Conservation (phyloP, 2,329 filamentous ascomycete species). For the Macroventuria anomochaeta region DNA sequence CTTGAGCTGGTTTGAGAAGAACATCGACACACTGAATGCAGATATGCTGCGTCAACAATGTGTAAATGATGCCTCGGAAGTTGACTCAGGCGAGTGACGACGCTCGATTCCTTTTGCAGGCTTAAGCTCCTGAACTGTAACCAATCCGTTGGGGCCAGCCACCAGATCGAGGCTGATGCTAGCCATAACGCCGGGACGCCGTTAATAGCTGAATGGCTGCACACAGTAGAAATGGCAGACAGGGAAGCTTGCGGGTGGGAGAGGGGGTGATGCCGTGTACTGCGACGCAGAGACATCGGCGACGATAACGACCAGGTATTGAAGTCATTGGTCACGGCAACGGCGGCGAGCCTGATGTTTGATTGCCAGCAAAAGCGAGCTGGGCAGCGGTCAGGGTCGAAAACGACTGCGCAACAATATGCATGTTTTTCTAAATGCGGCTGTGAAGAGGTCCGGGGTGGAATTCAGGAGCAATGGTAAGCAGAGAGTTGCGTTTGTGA, state of each 20-base stretch:
- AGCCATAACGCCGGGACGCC: constrained; percentile 28
- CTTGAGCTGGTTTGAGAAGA: neutral
- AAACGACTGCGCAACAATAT: constrained; percentile 5
- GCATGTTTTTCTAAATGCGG: constrained; percentile 19
- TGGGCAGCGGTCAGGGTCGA: constrained; percentile 24
- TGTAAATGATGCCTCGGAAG: neutral
- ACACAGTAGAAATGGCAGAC: constrained; percentile 2
- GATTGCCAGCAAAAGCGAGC: constrained; percentile 10
- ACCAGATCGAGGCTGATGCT: constrained; percentile 22
- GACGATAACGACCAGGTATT: constrained; percentile 21
- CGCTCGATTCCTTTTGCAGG: neutral
- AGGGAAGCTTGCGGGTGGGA: constrained; percentile 11
- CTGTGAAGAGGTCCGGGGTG: constrained; percentile 12
- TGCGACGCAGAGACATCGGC: constrained; percentile 22
- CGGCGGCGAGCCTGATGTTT: constrained; percentile 22
- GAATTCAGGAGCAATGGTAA: constrained; percentile 6
- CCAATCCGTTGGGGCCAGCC: neutral
- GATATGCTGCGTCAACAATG: neutral
- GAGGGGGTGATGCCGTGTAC: constrained; percentile 9
- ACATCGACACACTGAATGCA: neutral
- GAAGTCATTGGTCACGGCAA: constrained; percentile 20
- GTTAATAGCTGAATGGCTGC: constrained; percentile 21
- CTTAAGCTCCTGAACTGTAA: neutral
- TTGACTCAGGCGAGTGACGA: no score
- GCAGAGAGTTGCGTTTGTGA: constrained; percentile 13